phyloP scores from a whole-genome alignment of 106 monocot genomes.

The Dendrobium huoshanense region DNA sequence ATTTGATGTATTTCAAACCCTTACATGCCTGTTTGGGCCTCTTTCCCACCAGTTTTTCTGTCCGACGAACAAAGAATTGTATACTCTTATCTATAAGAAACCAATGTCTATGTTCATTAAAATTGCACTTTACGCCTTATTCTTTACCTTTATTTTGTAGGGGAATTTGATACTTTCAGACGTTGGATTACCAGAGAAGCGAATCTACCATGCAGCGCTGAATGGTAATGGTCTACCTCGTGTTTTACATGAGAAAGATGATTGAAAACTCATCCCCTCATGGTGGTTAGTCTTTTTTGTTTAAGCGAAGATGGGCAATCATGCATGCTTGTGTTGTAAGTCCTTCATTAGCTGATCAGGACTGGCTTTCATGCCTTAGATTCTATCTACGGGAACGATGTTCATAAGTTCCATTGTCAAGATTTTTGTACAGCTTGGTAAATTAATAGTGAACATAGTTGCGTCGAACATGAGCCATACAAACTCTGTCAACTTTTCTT shows the following conservation, averaged over 20 bases:
- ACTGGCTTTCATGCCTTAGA: not conserved
- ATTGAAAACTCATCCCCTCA: constrained; percentile 32
- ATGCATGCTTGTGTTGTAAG: constrained; percentile 21
- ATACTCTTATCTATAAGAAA: too few species aligned
- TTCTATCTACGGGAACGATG: not conserved
- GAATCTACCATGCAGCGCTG: constrained; percentile 64
- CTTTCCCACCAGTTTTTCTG: too few species aligned
- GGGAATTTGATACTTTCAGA: constrained; percentile 63
- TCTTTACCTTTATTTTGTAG: constrained; percentile 19
- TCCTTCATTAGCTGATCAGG: not conserved
- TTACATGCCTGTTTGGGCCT: too few species aligned
- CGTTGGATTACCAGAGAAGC: constrained; percentile 66
- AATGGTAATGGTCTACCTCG: constrained; percentile 73
- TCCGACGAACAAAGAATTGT: too few species aligned
- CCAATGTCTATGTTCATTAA: too few species aligned
- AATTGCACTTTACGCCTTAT: not conserved
- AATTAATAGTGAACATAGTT: not conserved
- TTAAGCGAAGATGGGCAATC: not conserved
- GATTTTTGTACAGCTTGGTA: not conserved
- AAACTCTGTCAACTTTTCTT: too few species aligned
- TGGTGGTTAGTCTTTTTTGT: constrained; percentile 15
- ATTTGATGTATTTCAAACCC: too few species aligned
- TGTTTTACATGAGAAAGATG: constrained; percentile 74
- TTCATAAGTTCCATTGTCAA: not conserved
- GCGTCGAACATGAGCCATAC: not conserved